Conservation (phyloP, 2,329 filamentous ascomycete genomes). For the Hypocrella siamensis region DNA sequence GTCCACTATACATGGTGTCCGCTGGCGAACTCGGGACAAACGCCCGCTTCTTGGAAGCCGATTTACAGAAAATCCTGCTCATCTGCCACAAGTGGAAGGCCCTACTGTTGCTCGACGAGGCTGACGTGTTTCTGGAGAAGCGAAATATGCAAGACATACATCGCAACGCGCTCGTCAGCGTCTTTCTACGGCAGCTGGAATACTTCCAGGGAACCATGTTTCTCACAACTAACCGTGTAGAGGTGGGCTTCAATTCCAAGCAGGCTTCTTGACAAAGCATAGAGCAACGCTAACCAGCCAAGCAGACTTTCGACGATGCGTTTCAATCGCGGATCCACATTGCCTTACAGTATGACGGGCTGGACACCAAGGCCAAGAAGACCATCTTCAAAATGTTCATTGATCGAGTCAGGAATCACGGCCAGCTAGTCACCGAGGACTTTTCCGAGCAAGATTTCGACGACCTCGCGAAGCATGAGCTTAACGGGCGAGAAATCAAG, state of each 20-base stretch:
- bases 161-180: slow-evolving; percentile 71
- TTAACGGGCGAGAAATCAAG: slow-evolving; percentile 61
- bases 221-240: slow-evolving; percentile 75
- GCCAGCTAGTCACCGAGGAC: slow-evolving; percentile 41
- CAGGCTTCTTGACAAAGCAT: background rate
- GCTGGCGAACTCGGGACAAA: slow-evolving; percentile 73
- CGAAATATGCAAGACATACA: slow-evolving; percentile 71
- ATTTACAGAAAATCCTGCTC: slow-evolving; percentile 72
- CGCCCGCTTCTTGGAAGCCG: slow-evolving; percentile 53
- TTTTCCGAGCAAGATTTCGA: slow-evolving; percentile 56
- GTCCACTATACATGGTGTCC: slow-evolving; percentile 70
- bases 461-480: slow-evolving; percentile 47
- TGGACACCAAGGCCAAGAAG: slow-evolving; percentile 57
- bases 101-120: slow-evolving; percentile 72
- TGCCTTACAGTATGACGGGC: slow-evolving; percentile 63
- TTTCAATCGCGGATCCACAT: slow-evolving; percentile 83
- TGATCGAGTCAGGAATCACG: slow-evolving; percentile 50
- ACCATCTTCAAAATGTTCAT: slow-evolving; percentile 77
- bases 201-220: slow-evolving; percentile 89
- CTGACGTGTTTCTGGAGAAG: slow-evolving; percentile 71
- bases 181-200: slow-evolving; percentile 75
- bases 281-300: background rate
- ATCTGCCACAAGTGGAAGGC: slow-evolving; percentile 79
- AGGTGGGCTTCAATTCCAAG: slow-evolving; percentile 22
- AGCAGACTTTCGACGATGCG: slow-evolving; percentile 69